phyloP scores from a whole-genome alignment of 768 basidiomycete species.

The Suillus placidus region DNA sequence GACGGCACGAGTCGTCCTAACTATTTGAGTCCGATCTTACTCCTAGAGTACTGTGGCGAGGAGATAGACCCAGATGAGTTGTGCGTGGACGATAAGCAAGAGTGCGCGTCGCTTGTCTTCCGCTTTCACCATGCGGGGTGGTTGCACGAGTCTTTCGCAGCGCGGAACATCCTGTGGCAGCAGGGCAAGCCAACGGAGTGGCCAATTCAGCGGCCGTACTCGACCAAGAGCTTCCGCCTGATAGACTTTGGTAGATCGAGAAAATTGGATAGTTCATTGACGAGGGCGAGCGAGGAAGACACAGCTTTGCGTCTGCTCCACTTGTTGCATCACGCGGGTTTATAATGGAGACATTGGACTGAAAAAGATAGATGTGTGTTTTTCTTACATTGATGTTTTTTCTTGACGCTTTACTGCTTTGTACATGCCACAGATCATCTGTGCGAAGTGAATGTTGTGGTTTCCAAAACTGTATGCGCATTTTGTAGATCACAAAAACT shows the following conservation, averaged over 20 bases:
- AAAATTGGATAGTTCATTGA: not conserved
- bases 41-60: conserved; percentile 51
- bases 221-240: conserved; percentile 44
- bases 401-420: not conserved
- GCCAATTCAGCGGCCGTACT: conserved; percentile 8
- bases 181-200: conserved; percentile 40
- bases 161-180: conserved; percentile 49
- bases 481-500: not conserved
- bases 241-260: conserved; percentile 53
- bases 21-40: conserved; percentile 44
- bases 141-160: conserved; percentile 44
- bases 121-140: conserved; percentile 44
- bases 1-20: conserved; percentile 7
- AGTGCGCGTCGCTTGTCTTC: conserved; percentile 43
- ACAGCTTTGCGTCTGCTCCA: not conserved
- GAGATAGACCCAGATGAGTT: conserved; percentile 34
- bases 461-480: not conserved
- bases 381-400: not conserved
- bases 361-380: not conserved
- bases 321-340: not conserved
- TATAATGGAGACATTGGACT: not conserved
- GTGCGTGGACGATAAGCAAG: conserved; percentile 39
- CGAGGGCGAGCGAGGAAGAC: not conserved
- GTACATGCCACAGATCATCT: not conserved
- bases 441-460: not conserved